These are phyloP conservation scores for Chlamydomonas reinhardtii DNA, from an alignment of 163 green algal species.

Conservation along the genomic window DNA sequence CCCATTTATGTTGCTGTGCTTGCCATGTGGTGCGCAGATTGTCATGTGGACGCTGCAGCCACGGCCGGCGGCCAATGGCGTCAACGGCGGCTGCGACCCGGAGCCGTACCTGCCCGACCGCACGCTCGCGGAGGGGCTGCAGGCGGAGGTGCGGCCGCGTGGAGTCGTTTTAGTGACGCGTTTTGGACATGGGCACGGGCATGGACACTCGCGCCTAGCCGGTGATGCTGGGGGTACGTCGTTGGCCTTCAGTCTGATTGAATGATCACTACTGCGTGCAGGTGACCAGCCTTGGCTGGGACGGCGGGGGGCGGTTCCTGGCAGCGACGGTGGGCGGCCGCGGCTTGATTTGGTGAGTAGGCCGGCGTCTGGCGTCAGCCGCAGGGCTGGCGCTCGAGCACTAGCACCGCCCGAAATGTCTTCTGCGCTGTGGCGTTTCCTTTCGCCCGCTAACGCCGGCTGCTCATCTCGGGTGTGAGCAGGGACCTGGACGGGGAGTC, in stretches of 20 bases:
- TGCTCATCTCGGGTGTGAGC: neutral
- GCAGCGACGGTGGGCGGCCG: slow-evolving; percentile 50
- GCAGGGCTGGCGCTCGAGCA: too few relatives aligned
- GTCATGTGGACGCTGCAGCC: slow-evolving; percentile 22
- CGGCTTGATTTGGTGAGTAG: slow-evolving; percentile 53
- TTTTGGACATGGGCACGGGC: too few relatives aligned
- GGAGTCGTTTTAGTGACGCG: too few relatives aligned
- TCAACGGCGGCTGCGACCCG: neutral
- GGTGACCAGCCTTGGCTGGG: slow-evolving; percentile 52
- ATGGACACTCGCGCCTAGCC: too few relatives aligned
- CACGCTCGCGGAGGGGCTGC: slow-evolving; percentile 20
- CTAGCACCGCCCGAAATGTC: too few relatives aligned
- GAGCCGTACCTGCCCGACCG: slow-evolving; percentile 10
- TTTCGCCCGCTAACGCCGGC: too few relatives aligned
- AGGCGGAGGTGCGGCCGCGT: slow-evolving; percentile 18
- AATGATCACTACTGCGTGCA: too few relatives aligned
- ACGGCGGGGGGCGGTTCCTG: slow-evolving; percentile 51
- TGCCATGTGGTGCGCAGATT: neutral
- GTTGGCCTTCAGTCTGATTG: too few relatives aligned
- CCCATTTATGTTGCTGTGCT: too few relatives aligned
- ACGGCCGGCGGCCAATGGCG: slow-evolving; percentile 20
- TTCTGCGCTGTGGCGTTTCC: too few relatives aligned
- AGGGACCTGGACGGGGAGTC: slow-evolving; percentile 10
- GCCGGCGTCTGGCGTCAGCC: too few relatives aligned
- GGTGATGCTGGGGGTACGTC: too few relatives aligned